A percentile compares a stretch with the other conserved stretches of the same genome.
These are phyloP conservation scores for Rhizomucor pusillus DNA, from an alignment of 371 early-diverging fungal genomes.

Conservation along the genomic window DNA sequence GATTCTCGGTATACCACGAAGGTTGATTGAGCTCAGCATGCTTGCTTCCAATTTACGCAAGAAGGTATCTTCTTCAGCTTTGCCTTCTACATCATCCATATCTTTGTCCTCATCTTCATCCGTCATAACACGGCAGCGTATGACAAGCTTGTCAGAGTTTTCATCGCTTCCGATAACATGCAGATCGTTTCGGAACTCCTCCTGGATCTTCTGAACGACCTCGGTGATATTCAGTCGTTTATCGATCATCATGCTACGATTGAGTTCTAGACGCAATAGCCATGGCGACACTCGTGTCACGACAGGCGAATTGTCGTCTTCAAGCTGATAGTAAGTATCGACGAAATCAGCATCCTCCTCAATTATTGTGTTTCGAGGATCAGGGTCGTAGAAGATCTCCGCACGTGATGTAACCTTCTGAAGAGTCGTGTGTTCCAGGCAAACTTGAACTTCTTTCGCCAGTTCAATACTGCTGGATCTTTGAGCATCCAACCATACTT, in stretches of 20 bases:
- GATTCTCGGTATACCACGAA: constrained; percentile 93
- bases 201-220: constrained; percentile 72
- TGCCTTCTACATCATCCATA: constrained; percentile 64
- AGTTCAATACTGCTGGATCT: constrained; percentile 74
- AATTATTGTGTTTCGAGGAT: constrained; percentile 80
- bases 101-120: constrained; percentile 59
- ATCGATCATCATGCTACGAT: constrained; percentile 87
- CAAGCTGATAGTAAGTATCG: constrained; percentile 85
- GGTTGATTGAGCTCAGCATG: constrained; percentile 82
- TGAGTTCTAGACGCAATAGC: constrained; percentile 93
- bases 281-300: constrained; percentile 83
- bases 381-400: constrained; percentile 98
- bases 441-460: constrained; percentile 91
- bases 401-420: constrained; percentile 80
- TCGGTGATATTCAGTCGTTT: constrained; percentile 87
- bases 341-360: constrained; percentile 96
- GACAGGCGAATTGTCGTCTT: constrained; percentile 65
- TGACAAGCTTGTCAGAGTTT: constrained; percentile 85
- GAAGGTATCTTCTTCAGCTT: constrained; percentile 88
- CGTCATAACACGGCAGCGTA: constrained; percentile 87
- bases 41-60: constrained; percentile 80
- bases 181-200: constrained; percentile 73
- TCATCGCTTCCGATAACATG: constrained; percentile 91
- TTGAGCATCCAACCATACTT: constrained; percentile 82
- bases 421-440: constrained; percentile 93